Evolutionary conservation across 1,139 yeast species (phyloP), one percentile per base, ranked within the genome.

Genomic region (Pichia sp.): DNA sequence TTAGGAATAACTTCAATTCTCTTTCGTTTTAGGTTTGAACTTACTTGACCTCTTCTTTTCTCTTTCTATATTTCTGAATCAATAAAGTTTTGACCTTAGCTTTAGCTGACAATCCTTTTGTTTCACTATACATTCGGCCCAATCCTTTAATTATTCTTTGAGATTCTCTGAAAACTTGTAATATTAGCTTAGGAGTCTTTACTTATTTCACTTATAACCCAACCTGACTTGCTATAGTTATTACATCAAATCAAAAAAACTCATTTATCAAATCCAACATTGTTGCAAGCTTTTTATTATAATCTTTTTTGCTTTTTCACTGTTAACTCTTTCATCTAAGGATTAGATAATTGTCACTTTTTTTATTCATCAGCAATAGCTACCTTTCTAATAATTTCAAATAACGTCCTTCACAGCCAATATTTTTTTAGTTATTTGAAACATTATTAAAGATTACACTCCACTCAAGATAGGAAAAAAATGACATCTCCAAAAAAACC

Each of bases 401-500:
- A 32, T 32, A 32, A 32, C 36, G 15, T 18, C 7, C 36, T 32
- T 32, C 36, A 32, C 36, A 32, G 36, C 36, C 12, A 35, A 20
- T 8, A 20, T 6, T 3, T 20, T n/a, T n/a, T 13, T 20, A 20
- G 23, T 20, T 35, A 35, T 22, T 23, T 36, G 39, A 36, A 23
- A 36, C 11, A 9, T 11, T 11, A 11, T 7, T 20, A 15, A 2
- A 22, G 1, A 24, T 11, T n/a, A 7, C 27, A 36, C n/a, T 15
- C 12, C 15, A 7, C 15, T 8, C 8, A 7, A 4, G 12, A 35
- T 35, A 35, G 7, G 23, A 36, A 7, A 15, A 13, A 22, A 36
- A 29, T 42, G 42, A 15, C 44, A 41, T 43, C 48, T 13, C 45
- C 51, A 15, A 32, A 18, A 16, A 51, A 46, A 39, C 48, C 46